Evolutionary conservation across 352 stramenopile species (phyloP), one percentile per base, ranked within the genome.

Genomic region (Phytopythium mirpurense): DNA sequence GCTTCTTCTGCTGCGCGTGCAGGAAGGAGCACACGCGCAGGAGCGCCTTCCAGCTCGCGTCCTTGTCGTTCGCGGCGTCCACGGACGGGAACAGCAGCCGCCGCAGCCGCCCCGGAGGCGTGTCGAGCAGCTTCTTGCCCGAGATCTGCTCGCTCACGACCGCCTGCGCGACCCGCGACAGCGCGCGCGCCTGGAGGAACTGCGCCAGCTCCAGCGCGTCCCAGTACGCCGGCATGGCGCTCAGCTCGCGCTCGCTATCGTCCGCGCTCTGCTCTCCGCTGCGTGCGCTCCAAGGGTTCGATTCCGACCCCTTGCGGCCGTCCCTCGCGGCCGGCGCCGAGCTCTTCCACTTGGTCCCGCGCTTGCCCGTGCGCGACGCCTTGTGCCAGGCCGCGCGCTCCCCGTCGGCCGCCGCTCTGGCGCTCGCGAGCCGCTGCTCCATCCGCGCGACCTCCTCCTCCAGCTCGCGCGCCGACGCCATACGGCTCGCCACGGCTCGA

Each of bases 81-180:
- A 65, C 45, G 14, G 59, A 50, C 12, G 71, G 50, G 54, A 83
- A 83, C 14, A 88, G 55, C 35, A 63, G 65, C 0, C 65, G 68
- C 29, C 65, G 68, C 29, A 88, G 54, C 50, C 78, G 75, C 5
- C 57, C 51, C 1, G 64, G 56, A 3, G 74, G 40, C 2, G 74
- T 85, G 11, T 78, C 68, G 5, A 88, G 64, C 45, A 88, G 60
- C 41, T 66, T 45, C 51, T 80, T 82, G 12, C 77, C 74, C 19
- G 74, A 80, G 27, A 88, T 88, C 52, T 88, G 77, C 36, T 86
- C 68, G 38, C 59, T 64, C 27, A 88, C 66, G 18, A 85, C 63
- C 14, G 76, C 51, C 24, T 86, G 66, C 10, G 77, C 77, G 47
- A 70, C 86, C 34, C 46, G 62, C 10, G 59, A 65, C 19, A 88